Base-by-base conservation (phyloP, 805 yeast species). In the Saturnispora silvae region DNA sequence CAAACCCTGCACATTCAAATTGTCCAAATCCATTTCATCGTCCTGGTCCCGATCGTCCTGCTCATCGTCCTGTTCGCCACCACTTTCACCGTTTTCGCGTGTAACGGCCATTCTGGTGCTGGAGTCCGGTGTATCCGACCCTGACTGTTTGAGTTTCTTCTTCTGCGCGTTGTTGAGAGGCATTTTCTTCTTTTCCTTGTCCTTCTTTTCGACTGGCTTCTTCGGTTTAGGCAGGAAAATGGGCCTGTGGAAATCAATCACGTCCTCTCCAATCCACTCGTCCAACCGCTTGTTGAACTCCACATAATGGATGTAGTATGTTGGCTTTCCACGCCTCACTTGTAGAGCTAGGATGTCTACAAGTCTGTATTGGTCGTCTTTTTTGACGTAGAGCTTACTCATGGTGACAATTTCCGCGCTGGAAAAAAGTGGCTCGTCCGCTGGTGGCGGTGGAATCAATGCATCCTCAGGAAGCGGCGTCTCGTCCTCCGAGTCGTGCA, bases 201-300 rank as follows among this genome's bases (percentile, higher is more conserved):
- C 70, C 51, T 65, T 70, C 33, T 53, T 11, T 5, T 25, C n/a
- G 11, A 8, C 61, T n/a, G n/a, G n/a, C 24, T 59, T 61, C 43
- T 70, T 72, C 0, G 76, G 75, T 45, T 72, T 75, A 0, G 96
- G 96, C 45, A 75, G 64, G 15, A 72, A 71, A 39, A 89, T 72
- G 0, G 84, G 84, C 38, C 75, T 64, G n/a, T 67, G 63, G 37
- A 76, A 69, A 54, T 85, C 83, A 9, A 92, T 76, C 36, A 94
- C 68, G 26, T 75, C 77, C 4, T 73, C 66, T 16, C 70, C 65
- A 5, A 92, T 74, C 97, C 97, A 89, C 57, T 92, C 98, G 62
- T 92, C 99, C 48, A 92, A 68, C 57, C 99, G 81, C 59, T 92
- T 92, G 64, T 92, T 92, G 65, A 79, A 92, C 48, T 87, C 95